A percentile compares a stretch with the other conserved stretches of the same genome.
phyloP scores from a whole-genome alignment of 179 eudicot species.

The Gypsophila paniculata region DNA sequence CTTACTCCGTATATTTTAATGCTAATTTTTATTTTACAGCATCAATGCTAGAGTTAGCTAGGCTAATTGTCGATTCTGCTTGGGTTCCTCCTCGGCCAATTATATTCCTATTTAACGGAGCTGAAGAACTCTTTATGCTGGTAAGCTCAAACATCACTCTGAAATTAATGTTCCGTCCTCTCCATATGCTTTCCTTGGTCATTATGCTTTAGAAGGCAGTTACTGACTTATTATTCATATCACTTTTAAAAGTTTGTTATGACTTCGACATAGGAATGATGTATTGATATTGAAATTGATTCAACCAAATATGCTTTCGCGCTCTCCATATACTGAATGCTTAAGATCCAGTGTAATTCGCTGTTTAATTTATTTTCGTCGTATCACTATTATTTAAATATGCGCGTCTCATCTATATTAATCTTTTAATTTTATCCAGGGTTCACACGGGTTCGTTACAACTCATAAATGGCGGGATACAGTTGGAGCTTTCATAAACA shows the following conservation, averaged over 20 bases:
- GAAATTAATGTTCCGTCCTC: neutral
- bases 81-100: slow-evolving; percentile 83
- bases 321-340: neutral
- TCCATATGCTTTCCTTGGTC: neutral
- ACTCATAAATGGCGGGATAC: slow-evolving; percentile 85
- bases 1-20: slow-evolving; percentile 11
- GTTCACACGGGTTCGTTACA: slow-evolving; percentile 92
- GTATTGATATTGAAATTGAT: slow-evolving; percentile 1
- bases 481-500: slow-evolving; percentile 81
- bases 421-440: slow-evolving; percentile 36
- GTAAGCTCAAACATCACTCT: slow-evolving; percentile 36
- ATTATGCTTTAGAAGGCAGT: neutral
- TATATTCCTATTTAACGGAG: slow-evolving; percentile 93
- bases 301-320: neutral
- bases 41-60: slow-evolving; percentile 80
- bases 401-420: neutral
- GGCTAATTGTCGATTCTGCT: slow-evolving; percentile 74
- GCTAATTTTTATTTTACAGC: slow-evolving; percentile 42
- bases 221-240: neutral
- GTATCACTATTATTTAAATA: neutral
- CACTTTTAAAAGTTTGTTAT: neutral
- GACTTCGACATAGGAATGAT: neutral
- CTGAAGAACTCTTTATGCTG: slow-evolving; percentile 96
- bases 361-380: neutral
- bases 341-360: neutral